Evolutionary conservation across 225 moss, liverwort and hornwort genomes (phyloP).

Genomic region (Pseudisothecium myosuroides): DNA sequence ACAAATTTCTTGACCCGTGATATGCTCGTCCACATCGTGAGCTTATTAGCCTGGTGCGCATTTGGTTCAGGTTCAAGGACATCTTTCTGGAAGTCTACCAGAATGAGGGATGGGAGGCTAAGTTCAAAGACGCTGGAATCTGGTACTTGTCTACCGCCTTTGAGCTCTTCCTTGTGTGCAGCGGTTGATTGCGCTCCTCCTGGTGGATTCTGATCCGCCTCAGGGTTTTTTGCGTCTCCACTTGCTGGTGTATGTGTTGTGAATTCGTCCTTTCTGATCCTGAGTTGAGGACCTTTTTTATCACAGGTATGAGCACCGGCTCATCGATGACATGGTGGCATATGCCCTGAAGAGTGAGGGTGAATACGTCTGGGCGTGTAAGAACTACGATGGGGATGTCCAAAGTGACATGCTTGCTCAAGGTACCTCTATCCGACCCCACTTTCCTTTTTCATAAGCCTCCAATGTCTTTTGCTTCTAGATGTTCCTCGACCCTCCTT

Average conservation of each 20-base stretch:
- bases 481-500: neutral
- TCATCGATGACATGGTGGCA: constrained; percentile 98
- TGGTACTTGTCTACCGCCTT: constrained; percentile 27
- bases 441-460: neutral
- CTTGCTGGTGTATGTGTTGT: neutral
- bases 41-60: neutral
- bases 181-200: neutral
- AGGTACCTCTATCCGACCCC: constrained; percentile 12
- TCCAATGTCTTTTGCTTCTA: neutral
- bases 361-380: constrained; percentile 95
- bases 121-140: constrained; percentile 83
- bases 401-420: constrained; percentile 99
- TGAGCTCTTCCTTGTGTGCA: neutral
- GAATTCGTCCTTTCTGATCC: neutral
- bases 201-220: neutral
- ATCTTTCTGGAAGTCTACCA: constrained; percentile 73
- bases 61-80: constrained; percentile 72
- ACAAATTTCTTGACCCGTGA: neutral
- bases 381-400: constrained; percentile 97
- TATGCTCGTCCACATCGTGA: neutral
- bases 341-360: constrained; percentile 69
- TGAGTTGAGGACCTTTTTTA: neutral
- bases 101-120: constrained; percentile 46
- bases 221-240: neutral
- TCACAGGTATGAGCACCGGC: constrained; percentile 82